These are phyloP conservation scores for Psilocybe cyanescens DNA, from an alignment of 768 basidiomycete genomes.

Conservation along the genomic window DNA sequence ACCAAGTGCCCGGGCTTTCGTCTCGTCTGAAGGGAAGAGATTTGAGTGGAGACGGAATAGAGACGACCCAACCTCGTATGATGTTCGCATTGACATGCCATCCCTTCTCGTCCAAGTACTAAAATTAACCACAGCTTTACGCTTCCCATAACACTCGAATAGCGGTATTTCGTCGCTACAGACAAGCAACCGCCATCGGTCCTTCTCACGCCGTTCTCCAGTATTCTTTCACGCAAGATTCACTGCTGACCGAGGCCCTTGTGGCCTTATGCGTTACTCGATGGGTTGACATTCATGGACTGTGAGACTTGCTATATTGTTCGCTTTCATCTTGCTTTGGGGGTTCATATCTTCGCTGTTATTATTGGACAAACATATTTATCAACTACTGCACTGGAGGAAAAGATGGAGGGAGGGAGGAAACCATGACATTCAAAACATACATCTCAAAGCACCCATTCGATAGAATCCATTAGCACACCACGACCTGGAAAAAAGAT, in stretches of 20 bases:
- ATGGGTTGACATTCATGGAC: conserved; percentile 68
- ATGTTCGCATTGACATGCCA: conserved; percentile 46
- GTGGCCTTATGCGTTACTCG: conserved; percentile 73
- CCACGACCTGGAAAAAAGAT: conserved; percentile 23
- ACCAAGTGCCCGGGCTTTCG: conserved; percentile 62
- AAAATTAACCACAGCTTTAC: conserved; percentile 41
- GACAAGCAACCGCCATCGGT: conserved; percentile 60
- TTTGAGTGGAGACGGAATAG: conserved; percentile 69
- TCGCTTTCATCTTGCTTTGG: conserved; percentile 24
- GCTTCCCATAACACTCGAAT: conserved; percentile 52
- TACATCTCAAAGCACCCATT: conserved; percentile 19
- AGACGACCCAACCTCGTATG: conserved; percentile 56
- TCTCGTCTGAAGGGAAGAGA: conserved; percentile 54
- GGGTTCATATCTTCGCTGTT: conserved; percentile 22
- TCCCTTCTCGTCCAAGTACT: conserved; percentile 7
- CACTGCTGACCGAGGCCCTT: conserved; percentile 64
- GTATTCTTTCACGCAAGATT: conserved; percentile 65
- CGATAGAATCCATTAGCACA: conserved; percentile 24
- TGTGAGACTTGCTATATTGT: conserved; percentile 31
- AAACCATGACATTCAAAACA: conserved; percentile 21
- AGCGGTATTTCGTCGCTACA: conserved; percentile 59
- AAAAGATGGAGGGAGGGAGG: conserved; percentile 12
- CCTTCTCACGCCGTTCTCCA: conserved; percentile 65
- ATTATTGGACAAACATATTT: conserved; percentile 30
- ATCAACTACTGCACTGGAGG: conserved; percentile 28